Conservation (phyloP, 257 asterid genomes). For the Linderniella brevidens region DNA sequence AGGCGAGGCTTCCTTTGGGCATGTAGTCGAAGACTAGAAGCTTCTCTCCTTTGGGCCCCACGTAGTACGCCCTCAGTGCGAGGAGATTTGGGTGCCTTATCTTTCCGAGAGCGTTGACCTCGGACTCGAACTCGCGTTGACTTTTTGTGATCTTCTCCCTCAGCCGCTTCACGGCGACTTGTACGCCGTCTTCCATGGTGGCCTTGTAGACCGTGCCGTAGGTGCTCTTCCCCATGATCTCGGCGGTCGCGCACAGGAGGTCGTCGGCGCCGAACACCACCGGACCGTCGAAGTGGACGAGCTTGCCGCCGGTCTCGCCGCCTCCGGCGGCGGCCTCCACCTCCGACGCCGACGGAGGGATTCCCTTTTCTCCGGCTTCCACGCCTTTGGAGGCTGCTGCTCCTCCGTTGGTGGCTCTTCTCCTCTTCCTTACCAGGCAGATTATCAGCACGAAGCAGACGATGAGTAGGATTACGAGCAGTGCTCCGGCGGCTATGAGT, state of each 20-base stretch:
- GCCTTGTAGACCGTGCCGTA: constrained; percentile 92
- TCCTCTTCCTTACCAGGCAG: constrained; percentile 46
- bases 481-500: constrained; percentile 63
- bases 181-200: constrained; percentile 73
- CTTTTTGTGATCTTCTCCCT: constrained; percentile 85
- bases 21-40: constrained; percentile 88
- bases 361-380: constrained; percentile 20
- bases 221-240: constrained; percentile 90
- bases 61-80: constrained; percentile 80
- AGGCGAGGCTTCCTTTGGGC: constrained; percentile 75
- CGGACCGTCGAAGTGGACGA: constrained; percentile 86
- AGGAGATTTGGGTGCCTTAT: constrained; percentile 79
- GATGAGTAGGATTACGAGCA: constrained; percentile 34
- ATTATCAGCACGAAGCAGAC: constrained; percentile 49
- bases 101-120: constrained; percentile 62
- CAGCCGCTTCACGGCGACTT: constrained; percentile 89
- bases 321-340: constrained; percentile 32
- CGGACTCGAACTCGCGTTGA: constrained; percentile 70
- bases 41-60: constrained; percentile 96
- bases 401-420: constrained; percentile 20
- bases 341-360: constrained; percentile 24
- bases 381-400: constrained; percentile 14
- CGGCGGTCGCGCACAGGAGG: constrained; percentile 88
- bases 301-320: constrained; percentile 88
- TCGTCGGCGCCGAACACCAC: constrained; percentile 74